phyloP scores from a whole-genome alignment of 2,329 filamentous ascomycete genomes.

The Arachnopeziza araneosa region DNA sequence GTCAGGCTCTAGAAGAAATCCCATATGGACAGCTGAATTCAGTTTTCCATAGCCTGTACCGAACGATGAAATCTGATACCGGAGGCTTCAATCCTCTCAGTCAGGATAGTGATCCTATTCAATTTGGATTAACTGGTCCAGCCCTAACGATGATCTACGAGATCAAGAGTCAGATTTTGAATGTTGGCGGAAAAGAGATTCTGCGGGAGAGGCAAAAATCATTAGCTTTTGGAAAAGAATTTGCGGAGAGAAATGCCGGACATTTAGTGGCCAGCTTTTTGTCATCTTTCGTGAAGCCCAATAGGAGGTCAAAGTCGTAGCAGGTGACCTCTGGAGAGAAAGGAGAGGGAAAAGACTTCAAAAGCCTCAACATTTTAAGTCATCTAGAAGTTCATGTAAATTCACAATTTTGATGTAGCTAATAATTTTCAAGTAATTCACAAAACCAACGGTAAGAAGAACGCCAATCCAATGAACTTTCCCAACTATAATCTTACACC shows the following conservation, averaged over 20 bases:
- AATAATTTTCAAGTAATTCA: too few relatives aligned
- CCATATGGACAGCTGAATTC: conserved; percentile 11
- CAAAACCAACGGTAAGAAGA: too few relatives aligned
- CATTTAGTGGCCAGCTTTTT: not conserved
- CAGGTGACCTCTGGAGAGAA: not conserved
- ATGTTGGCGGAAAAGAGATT: not conserved
- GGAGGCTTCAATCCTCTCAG: conserved; percentile 13
- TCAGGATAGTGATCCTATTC: not conserved
- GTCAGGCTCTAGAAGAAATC: conserved; percentile 6
- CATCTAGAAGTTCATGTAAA: too few relatives aligned
- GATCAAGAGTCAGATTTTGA: not conserved
- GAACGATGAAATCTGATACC: conserved; percentile 10
- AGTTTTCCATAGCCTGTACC: conserved; percentile 17
- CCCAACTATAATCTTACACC: too few relatives aligned
- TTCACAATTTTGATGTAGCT: too few relatives aligned
- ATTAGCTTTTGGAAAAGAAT: not conserved
- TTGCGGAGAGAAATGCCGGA: not conserved
- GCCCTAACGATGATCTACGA: not conserved
- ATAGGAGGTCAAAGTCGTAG: not conserved
- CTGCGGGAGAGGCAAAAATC: not conserved
- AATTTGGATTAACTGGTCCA: not conserved
- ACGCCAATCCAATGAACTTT: too few relatives aligned
- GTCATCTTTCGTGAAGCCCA: not conserved
- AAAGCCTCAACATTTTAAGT: not conserved
- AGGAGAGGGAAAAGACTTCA: not conserved